Evolutionary conservation across 805 yeast species (phyloP), one percentile per base, ranked within the genome.

Genomic region (Zygoascus tannicola): DNA sequence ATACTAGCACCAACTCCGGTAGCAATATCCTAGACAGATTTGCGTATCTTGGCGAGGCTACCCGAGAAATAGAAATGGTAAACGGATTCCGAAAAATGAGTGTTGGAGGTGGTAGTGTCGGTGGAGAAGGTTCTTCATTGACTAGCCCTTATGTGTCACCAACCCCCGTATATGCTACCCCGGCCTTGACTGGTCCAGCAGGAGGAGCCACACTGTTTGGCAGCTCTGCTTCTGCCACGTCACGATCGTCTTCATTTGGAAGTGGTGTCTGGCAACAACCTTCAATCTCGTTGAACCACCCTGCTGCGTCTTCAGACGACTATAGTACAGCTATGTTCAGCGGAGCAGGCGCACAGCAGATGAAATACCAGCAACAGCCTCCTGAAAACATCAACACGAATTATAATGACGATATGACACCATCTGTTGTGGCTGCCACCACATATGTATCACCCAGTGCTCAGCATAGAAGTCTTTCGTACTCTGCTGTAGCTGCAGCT

Each of bases 1-100:
- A 12, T 8, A 8, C 30, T 8, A 12, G 30, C 30, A 26, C 30
- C 7, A 12, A 18, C 2, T 20, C 19, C 12, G 32, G 40, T 15
- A n/a, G n/a, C n/a, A 37, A 37, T 12, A 22, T 37, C 2, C 41
- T 48, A 10, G 55, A 53, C 4, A 41, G 57, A 20, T 52, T 54
- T 37, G 44, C 55, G 18, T 48, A 44, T 40, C 43, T 59, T 7
- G 59, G 55, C 2, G 63, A 59, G 23, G 57, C 57, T n/a, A 58
- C 63, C 3, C 44, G 62, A n/a, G 62, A 58, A 32, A 62, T 57
- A 2, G 63, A 59, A 43, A 41, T 59, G 38, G 45, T 46, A 14
- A 51, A 51, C 2, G 44, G 49, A 28, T 35, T 48, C 49, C 34
- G 32, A 4, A 32, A 41, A 20, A 35, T 47, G 14, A 40, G 23